Evolutionary conservation across 225 moss, liverwort and hornwort species (phyloP).

Genomic region (Asterella californica): DNA sequence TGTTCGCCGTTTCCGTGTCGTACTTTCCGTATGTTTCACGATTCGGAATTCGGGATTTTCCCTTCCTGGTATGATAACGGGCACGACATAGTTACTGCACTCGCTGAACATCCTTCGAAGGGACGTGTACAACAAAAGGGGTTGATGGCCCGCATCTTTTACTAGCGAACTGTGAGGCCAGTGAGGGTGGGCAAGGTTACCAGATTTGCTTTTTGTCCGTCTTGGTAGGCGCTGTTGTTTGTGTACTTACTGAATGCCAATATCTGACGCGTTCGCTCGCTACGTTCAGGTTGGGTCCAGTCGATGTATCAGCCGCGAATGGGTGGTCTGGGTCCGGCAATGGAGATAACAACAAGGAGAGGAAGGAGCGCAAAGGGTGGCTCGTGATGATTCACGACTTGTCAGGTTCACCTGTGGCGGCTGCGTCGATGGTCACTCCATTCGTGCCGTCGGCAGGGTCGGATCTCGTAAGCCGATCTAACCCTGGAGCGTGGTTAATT

Average conservation of each 20-base stretch:
- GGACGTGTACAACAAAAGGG: too few relatives aligned
- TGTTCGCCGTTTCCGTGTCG: too few relatives aligned
- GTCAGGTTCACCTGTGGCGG: constrained; percentile 75
- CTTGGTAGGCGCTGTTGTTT: not conserved
- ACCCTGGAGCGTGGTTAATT: constrained; percentile 85
- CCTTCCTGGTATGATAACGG: too few relatives aligned
- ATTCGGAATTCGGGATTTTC: too few relatives aligned
- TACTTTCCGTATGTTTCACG: too few relatives aligned
- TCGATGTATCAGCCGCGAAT: constrained; percentile 50
- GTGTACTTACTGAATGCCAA: not conserved
- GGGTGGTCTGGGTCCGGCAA: constrained; percentile 34
- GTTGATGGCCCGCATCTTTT: too few relatives aligned
- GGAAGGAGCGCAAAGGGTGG: constrained; percentile 79
- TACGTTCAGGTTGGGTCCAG: constrained; percentile 52
- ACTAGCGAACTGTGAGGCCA: too few relatives aligned
- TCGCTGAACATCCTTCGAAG: too few relatives aligned
- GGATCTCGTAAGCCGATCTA: constrained; percentile 68
- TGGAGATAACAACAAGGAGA: constrained; percentile 52
- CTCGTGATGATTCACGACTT: constrained; percentile 78
- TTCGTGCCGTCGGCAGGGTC: constrained; percentile 79
- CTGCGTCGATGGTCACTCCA: constrained; percentile 83
- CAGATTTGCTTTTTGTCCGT: not conserved
- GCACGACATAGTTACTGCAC: too few relatives aligned
- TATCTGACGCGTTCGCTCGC: not conserved
- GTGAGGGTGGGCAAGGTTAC: not conserved